Evolutionary conservation across 73 alveolate genomes (phyloP).

Genomic region (Paramecium biaurelia): DNA sequence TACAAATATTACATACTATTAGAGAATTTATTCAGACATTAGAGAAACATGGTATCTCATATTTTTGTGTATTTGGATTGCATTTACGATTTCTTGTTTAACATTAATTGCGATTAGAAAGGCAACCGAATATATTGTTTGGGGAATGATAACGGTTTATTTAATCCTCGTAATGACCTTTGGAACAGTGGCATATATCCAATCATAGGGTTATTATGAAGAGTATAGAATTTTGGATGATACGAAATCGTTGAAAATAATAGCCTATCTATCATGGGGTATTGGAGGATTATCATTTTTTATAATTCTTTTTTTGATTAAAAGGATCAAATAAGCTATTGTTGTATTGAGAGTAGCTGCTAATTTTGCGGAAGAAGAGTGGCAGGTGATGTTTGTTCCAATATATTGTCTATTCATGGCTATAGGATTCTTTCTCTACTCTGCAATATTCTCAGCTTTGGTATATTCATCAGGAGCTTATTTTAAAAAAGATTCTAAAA

Average conservation of each 20-base stretch:
- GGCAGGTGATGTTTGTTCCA: conserved; percentile 76
- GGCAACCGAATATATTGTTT: too few species aligned
- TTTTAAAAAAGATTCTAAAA: conserved; percentile 51
- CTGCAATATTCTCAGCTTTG: conserved; percentile 80
- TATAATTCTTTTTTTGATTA: conserved; percentile 68
- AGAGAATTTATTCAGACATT: not conserved
- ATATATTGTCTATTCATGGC: conserved; percentile 70
- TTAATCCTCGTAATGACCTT: too few species aligned
- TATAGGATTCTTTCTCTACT: conserved; percentile 72
- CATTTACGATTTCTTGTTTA: too few species aligned
- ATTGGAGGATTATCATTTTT: conserved; percentile 60
- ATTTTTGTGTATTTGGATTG: too few species aligned
- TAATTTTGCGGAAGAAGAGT: not conserved
- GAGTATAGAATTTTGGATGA: too few species aligned
- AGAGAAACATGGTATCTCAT: not conserved
- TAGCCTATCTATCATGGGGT: too few species aligned
- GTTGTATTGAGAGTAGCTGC: conserved; percentile 79
- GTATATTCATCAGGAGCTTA: conserved; percentile 79
- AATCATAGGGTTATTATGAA: too few species aligned
- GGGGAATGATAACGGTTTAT: too few species aligned
- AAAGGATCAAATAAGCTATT: conserved; percentile 74
- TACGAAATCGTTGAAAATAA: too few species aligned
- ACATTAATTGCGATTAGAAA: too few species aligned
- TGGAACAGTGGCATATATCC: too few species aligned
- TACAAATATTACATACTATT: too few species aligned